Evolutionary conservation across 164 flowering plant genomes (phyloP).

Genomic region (Houttuynia cordata): DNA sequence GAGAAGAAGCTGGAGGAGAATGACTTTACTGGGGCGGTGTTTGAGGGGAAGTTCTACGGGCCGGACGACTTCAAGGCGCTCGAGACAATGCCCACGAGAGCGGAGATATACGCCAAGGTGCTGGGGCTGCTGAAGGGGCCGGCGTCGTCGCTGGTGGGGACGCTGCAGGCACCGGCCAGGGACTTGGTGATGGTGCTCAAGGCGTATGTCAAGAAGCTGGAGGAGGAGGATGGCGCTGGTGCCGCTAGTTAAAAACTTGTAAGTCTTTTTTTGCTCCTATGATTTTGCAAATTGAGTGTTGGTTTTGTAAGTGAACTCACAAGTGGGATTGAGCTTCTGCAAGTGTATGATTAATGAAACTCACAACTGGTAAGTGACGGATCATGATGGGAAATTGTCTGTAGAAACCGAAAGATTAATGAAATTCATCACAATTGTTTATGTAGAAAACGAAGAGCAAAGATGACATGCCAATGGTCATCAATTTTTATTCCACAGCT

Average conservation of each 20-base stretch:
- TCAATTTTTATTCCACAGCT: too few relatives aligned
- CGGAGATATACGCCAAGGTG: conserved; percentile 68
- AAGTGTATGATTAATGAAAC: background rate
- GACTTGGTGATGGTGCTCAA: conserved; percentile 66
- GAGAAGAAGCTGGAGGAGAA: conserved; percentile 73
- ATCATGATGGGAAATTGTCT: too few relatives aligned
- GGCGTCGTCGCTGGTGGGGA: conserved; percentile 57
- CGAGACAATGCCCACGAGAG: conserved; percentile 81
- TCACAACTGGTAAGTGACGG: too few relatives aligned
- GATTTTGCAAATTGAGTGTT: too few relatives aligned
- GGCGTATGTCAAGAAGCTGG: conserved; percentile 86
- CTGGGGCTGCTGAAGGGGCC: conserved; percentile 73
- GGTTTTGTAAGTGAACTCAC: background rate
- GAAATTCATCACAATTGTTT: too few relatives aligned
- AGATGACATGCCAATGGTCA: too few relatives aligned
- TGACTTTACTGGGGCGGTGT: conserved; percentile 82
- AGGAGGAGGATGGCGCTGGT: conserved; percentile 33
- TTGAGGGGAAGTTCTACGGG: conserved; percentile 79
- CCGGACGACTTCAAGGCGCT: conserved; percentile 61
- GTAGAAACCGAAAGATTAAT: too few relatives aligned
- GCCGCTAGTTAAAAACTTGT: background rate
- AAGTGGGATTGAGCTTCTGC: background rate
- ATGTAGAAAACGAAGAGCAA: too few relatives aligned
- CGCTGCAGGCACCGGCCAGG: conserved; percentile 86
- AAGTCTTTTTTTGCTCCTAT: too few relatives aligned